Base-by-base conservation (phyloP, 2,329 filamentous ascomycete species). In the Colletotrichum sp. region DNA sequence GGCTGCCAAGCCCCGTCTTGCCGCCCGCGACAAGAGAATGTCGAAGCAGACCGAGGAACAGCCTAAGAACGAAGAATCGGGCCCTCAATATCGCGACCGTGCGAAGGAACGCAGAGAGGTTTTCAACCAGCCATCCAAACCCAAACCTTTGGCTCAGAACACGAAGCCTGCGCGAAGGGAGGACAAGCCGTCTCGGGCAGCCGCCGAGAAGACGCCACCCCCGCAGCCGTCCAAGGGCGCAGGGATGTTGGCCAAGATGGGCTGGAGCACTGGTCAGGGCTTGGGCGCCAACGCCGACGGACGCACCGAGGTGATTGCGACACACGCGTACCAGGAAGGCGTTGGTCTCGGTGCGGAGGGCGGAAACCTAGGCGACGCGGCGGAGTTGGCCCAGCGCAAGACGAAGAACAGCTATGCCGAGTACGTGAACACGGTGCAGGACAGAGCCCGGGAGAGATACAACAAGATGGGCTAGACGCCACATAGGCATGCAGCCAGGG, bases 341-440 rank as follows among this genome's bases (percentile, higher is more conserved):
- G 93, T 94, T 2, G 93, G 93, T 2, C 85, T 95, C 18, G 93
- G 93, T 0, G 93, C 93, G 3, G 90, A 93, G 80, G 93, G 93
- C 1, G 90, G 92, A n/a, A 93, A 93, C 80, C 84, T 94, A 49
- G 93, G 93, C 15, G 93, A 95, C 83, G 93, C 93, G 32, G 87
- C 88, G 9, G 89, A 92, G 80, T 88, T 94, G 80, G 93, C 93
- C 28, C 89, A 90, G 77, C 87, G 90, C 78, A 89, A 90, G 81
- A 94, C 92, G 6, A 89, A 88, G 80, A 89, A 90, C 52, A 88
- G 86, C 52, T 93, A 93, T 78, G 85, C 88, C 1, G 91, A 91
- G 69, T 95, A 94, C 81, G 86, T 94, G 70, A 90, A 89, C 77
- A 90, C 90, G 80, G 92, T 91, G 28, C 92, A 92, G 81, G 92